phyloP scores from a whole-genome alignment of 2,329 filamentous ascomycete genomes.

The Trematosphaeria pertusa region DNA sequence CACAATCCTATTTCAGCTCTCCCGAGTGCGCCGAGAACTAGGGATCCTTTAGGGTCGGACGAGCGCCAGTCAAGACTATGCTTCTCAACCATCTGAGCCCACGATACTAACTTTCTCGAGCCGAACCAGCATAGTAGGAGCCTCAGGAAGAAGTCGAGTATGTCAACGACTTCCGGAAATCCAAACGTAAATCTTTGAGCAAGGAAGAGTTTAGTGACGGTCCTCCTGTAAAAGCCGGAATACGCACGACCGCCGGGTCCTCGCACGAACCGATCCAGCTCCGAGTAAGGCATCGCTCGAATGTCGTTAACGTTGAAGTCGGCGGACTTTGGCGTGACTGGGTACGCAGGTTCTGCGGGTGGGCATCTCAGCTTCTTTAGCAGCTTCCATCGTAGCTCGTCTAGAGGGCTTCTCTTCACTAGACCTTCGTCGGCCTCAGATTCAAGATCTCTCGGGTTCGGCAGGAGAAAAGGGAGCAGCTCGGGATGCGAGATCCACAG shows the following conservation, averaged over 20 bases:
- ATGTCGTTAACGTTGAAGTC: conserved; percentile 44
- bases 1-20: conserved; percentile 11
- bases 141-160: conserved; percentile 75
- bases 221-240: conserved; percentile 45
- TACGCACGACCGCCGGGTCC: conserved; percentile 13
- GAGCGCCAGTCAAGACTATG: no score
- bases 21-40: not conserved
- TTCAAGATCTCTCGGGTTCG: conserved; percentile 49
- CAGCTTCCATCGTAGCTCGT: conserved; percentile 46
- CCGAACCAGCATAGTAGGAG: conserved; percentile 59
- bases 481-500: conserved; percentile 64
- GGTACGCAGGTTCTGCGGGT: conserved; percentile 48
- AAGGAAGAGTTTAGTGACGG: conserved; percentile 50
- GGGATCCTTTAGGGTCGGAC: no score
- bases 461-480: conserved; percentile 49
- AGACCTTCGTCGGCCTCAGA: not conserved
- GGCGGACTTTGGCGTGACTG: conserved; percentile 23
- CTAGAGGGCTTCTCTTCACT: conserved; percentile 19
- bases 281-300: conserved; percentile 45
- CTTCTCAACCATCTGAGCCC: no score
- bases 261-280: conserved; percentile 49
- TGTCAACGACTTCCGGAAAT: conserved; percentile 59
- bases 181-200: conserved; percentile 50
- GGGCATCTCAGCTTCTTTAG: conserved; percentile 49
- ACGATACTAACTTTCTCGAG: conserved; percentile 28